Evolutionary conservation across 805 yeast genomes (phyloP).

Genomic region (Metschnikowia continentalis): DNA sequence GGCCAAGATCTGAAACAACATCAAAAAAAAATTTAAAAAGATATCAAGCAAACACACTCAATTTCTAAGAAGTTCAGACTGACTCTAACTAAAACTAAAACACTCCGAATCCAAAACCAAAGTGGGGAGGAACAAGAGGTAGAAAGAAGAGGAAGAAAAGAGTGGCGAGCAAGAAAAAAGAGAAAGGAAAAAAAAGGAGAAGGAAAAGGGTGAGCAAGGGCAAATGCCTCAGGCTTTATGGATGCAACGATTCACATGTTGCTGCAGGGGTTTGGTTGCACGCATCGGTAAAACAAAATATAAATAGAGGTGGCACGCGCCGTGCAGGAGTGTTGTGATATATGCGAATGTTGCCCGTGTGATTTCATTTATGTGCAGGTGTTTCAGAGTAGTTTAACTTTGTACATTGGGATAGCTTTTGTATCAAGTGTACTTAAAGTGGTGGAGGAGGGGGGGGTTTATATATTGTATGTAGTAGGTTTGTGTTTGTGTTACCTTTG

Average conservation of each 20-base stretch:
- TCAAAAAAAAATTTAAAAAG: neutral
- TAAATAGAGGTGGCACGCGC: neutral
- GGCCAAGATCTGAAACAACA: conserved; percentile 11
- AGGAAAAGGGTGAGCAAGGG: neutral
- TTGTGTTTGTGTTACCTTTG: no score
- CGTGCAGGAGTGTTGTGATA: neutral
- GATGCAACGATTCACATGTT: neutral
- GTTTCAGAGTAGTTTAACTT: no score
- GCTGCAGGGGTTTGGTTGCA: conserved; percentile 1
- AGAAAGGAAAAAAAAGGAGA: neutral
- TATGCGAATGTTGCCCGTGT: no score
- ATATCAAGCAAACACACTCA: neutral
- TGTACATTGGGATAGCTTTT: no score
- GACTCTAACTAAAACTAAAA: neutral
- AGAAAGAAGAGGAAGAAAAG: neutral
- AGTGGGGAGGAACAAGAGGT: no score
- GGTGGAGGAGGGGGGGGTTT: no score
- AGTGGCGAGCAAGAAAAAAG: neutral
- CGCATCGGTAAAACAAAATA: conserved; percentile 1
- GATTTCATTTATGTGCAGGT: no score
- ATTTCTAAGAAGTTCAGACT: no score
- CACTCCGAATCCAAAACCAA: no score
- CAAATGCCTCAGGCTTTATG: neutral
- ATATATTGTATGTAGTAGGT: no score
- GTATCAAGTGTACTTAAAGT: no score